Evolutionary conservation across 164 flowering plant species (phyloP).

Genomic region (Liriodendron chinense): DNA sequence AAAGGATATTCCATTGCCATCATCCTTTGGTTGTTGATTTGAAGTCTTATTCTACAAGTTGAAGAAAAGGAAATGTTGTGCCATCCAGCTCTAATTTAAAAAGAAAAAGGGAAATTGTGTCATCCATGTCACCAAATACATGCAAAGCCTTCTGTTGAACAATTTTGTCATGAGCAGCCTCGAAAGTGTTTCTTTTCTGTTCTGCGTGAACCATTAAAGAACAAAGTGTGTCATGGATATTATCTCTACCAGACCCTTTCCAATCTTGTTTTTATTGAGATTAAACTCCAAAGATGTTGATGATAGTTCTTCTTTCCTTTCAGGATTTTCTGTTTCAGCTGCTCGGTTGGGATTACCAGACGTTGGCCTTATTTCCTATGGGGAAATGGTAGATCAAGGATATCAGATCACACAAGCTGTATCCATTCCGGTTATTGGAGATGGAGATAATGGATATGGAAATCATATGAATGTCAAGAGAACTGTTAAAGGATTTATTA

Average conservation of each 20-base stretch:
- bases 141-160: too few relatives aligned
- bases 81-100: too few relatives aligned
- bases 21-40: too few relatives aligned
- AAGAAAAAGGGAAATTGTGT: too few relatives aligned
- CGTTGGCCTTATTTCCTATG: slow-evolving; percentile 80
- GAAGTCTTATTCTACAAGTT: too few relatives aligned
- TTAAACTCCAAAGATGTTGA: not conserved
- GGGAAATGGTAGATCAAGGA: slow-evolving; percentile 96
- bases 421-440: slow-evolving; percentile 93
- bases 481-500: slow-evolving; percentile 82
- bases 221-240: too few relatives aligned
- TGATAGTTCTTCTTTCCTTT: slow-evolving; percentile 1
- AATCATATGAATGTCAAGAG: slow-evolving; percentile 98
- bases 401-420: slow-evolving; percentile 75
- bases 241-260: not conserved
- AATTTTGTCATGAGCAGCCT: too few relatives aligned
- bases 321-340: slow-evolving; percentile 89
- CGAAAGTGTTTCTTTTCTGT: not conserved
- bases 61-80: too few relatives aligned
- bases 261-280: not conserved
- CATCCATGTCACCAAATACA: too few relatives aligned
- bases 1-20: too few relatives aligned
- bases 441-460: slow-evolving; percentile 97
- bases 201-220: not conserved
- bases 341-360: slow-evolving; percentile 89